Conservation (phyloP, 495 filamentous ascomycete genomes). For the Tuber indicum region DNA sequence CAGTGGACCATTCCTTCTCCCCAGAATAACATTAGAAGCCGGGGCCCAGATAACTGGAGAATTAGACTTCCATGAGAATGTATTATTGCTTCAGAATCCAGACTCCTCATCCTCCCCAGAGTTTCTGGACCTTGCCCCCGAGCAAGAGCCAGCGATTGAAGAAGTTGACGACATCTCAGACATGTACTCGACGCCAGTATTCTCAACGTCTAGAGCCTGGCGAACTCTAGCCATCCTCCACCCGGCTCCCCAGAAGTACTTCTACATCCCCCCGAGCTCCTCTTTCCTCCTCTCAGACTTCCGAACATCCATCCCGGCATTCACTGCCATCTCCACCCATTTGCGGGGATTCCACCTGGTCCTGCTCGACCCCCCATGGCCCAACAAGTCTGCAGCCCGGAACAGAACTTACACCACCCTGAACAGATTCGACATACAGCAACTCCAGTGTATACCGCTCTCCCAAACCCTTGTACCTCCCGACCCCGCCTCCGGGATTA, state of each 20-base stretch:
- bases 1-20: conserved; percentile 43
- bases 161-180: conserved; percentile 39
- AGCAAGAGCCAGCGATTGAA: neutral
- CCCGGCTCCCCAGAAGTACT: conserved; percentile 35
- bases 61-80: conserved; percentile 21
- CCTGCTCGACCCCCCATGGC: conserved; percentile 89
- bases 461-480: too few relatives aligned
- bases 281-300: conserved; percentile 47
- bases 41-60: neutral
- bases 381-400: conserved; percentile 75
- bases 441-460: conserved; percentile 50
- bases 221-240: conserved; percentile 37
- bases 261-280: conserved; percentile 51
- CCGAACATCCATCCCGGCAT: conserved; percentile 20
- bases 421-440: conserved; percentile 40
- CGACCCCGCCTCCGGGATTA: too few relatives aligned
- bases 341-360: conserved; percentile 64
- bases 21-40: conserved; percentile 11
- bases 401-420: conserved; percentile 58
- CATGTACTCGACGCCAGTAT: conserved; percentile 33
- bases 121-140: neutral
- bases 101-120: neutral
- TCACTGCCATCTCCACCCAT: conserved; percentile 29
- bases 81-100: conserved; percentile 13
- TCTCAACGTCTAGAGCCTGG: conserved; percentile 42